Evolutionary conservation across 305 asterid species (phyloP), one percentile per base, ranked within the genome.

Genomic region (Fraxinus sp.): DNA sequence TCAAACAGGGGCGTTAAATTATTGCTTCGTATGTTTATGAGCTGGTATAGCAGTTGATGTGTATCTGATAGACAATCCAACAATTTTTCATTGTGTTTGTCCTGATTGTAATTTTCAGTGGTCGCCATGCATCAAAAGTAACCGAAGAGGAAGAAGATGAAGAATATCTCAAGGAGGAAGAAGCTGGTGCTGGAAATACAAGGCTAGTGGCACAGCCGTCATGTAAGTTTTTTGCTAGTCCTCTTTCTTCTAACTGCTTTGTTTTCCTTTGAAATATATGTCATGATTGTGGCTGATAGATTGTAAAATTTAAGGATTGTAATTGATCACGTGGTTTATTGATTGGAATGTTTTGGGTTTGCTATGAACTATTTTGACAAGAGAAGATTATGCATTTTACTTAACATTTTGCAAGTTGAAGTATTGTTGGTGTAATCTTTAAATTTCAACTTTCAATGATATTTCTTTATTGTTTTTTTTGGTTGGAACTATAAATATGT

Each of bases 111-210:
- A 83, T 80, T 85, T 86, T 83, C 79, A 97, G 99, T 90, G 99
- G 99, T 62, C 98, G 99, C 85, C 99, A 97, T 90, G 97, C 97
- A 46, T 96, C 99, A 5, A 96, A 96, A 92, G 35, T 91, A 77
- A 96, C 99, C 77, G 99, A 96, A 90, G 97, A 97, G 90, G 99
- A 97, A 90, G 99, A 97, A 89, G 99, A 97, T 82, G 97, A 93
- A 80, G 98, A 90, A 85, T 97, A 89, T 83, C 97, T 97, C 83
- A 97, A 97, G 87, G 99, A 95, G 88, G 99, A 92, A 87, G 98
- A 95, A 82, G 85, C 97, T 82, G 98, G 93, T 41, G 72, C 92
- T 8, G 97, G 97, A 89, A 92, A 88, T 86, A 97, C 98, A 30
- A 91, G 99, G 76, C 94, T 97, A 26, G 78, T 95, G 89, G 92